Evolutionary conservation across 495 filamentous ascomycete genomes (phyloP), one percentile per base, ranked within the genome.

Genomic region (Jackrogersella minutella): DNA sequence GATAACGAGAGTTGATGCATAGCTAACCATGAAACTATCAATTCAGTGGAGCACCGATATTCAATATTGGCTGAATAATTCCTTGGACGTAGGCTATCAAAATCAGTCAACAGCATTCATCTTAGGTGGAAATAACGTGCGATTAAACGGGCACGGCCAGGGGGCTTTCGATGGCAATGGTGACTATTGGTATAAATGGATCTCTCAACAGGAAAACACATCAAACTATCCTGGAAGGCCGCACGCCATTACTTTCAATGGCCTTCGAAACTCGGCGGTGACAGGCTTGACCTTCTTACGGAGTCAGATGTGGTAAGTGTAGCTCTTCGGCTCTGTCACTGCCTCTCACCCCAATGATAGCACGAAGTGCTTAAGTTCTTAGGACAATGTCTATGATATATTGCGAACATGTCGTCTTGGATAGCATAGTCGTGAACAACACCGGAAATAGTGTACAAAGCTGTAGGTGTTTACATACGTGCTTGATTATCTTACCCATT

Each of bases 241-340:
- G 6, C 44, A 49, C 22, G 44, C 44, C 8, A 31, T 49, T 49
- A 49, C 44, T 30, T 49, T 49, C n/a, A 49, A 49, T 6, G 44
- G 44, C 4, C 44, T 49, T 3, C 22, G 44, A 21, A 49, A 49
- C 44, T 49, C 44, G 2, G 44, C 28, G 13, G 44, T 49, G 22
- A 49, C n/a, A 0, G 44, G 44, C n/a, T 13, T 49, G 0, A 14
- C 3, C n/a, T 49, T 49, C 13, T n/a, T 49, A 21, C 44, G 44
- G 4, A 49, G 44, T 49, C 44, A 49, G n/a, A 49, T 49, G 44
- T 49, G 44, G 44, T 49, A 30, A 49, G 44, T 49, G 24, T 21
- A 1, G 11, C 3, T 22, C 4, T 22, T 21, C 8, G 0, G 22
- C 44, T n/a, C 6, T 6, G n/a, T 5, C 13, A 9, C 26, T 30